phyloP scores from a whole-genome alignment of 768 basidiomycete genomes.

The Leccinellum luteum region DNA sequence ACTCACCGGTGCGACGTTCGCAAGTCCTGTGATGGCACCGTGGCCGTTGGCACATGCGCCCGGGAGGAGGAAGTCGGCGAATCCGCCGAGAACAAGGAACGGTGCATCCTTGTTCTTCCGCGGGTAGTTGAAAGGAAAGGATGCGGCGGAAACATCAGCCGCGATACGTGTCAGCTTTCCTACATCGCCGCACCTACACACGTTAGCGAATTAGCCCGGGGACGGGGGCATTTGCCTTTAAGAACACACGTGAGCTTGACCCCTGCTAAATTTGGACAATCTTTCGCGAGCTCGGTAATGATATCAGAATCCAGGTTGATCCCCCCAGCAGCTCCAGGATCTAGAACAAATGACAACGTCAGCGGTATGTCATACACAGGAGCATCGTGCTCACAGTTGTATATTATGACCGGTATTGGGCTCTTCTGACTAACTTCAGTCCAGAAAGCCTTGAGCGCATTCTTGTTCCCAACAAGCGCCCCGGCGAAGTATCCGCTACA shows the following conservation, averaged over 20 bases:
- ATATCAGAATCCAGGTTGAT: slow-evolving; percentile 91
- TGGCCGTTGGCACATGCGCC: slow-evolving; percentile 71
- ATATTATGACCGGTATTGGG: slow-evolving; percentile 84
- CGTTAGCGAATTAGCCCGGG: slow-evolving; percentile 5
- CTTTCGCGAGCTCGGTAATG: slow-evolving; percentile 73
- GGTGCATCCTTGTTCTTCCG: slow-evolving; percentile 63
- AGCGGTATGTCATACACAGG: background rate
- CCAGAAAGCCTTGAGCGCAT: slow-evolving; percentile 78
- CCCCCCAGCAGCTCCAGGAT: slow-evolving; percentile 83
- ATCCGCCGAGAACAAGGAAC: slow-evolving; percentile 87
- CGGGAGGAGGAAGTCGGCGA: slow-evolving; percentile 77
- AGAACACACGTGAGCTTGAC: slow-evolving; percentile 82
- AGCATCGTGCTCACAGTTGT: slow-evolving; percentile 62
- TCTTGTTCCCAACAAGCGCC: slow-evolving; percentile 54
- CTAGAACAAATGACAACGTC: slow-evolving; percentile 36
- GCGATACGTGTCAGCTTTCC: slow-evolving; percentile 88
- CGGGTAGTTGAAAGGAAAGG: slow-evolving; percentile 59
- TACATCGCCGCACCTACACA: slow-evolving; percentile 78
- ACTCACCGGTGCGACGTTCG: slow-evolving; percentile 74
- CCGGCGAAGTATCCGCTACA: slow-evolving; percentile 86
- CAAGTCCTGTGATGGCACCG: slow-evolving; percentile 89
- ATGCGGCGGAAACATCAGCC: slow-evolving; percentile 54
- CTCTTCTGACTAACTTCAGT: slow-evolving; percentile 74
- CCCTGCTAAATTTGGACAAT: slow-evolving; percentile 76
- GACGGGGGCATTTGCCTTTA: background rate